phyloP scores from a whole-genome alignment of 176 grass and related monocot genomes.

The Secale cereale region DNA sequence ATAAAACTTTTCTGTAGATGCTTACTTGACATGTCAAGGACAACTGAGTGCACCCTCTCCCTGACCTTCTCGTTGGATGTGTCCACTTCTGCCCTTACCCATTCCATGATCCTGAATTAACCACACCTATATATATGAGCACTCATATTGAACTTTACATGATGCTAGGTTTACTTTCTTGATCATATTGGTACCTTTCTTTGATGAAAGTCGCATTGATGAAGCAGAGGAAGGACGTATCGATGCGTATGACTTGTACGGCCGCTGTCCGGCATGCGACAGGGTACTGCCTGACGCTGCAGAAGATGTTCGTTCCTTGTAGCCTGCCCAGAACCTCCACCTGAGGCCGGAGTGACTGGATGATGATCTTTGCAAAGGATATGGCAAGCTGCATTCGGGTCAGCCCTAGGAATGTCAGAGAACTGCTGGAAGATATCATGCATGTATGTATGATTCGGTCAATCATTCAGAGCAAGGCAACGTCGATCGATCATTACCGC shows the following conservation, averaged over 20 bases:
- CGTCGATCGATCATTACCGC: slow-evolving; percentile 33
- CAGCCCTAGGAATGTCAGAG: background rate
- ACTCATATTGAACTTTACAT: background rate
- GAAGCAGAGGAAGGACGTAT: slow-evolving; percentile 87
- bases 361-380: slow-evolving; percentile 78
- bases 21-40: slow-evolving; percentile 93
- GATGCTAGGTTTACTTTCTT: background rate
- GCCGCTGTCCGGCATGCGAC: slow-evolving; percentile 38
- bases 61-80: slow-evolving; percentile 30
- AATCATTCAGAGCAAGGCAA: background rate
- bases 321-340: slow-evolving; percentile 82
- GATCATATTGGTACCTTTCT: slow-evolving; percentile 56
- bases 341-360: slow-evolving; percentile 62
- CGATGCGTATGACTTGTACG: slow-evolving; percentile 54
- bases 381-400: slow-evolving; percentile 56
- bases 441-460: background rate
- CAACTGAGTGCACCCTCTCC: slow-evolving; percentile 53
- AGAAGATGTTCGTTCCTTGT: slow-evolving; percentile 68
- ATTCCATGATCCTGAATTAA: slow-evolving; percentile 54
- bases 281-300: slow-evolving; percentile 83
- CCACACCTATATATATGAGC: background rate
- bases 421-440: background rate
- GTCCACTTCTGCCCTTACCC: slow-evolving; percentile 50
- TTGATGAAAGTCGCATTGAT: slow-evolving; percentile 80
- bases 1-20: background rate